A percentile compares a stretch with the other conserved stretches of the same genome.
Evolutionary conservation across 306 rosid genomes (phyloP).

Genomic region (Vicia sativa): DNA sequence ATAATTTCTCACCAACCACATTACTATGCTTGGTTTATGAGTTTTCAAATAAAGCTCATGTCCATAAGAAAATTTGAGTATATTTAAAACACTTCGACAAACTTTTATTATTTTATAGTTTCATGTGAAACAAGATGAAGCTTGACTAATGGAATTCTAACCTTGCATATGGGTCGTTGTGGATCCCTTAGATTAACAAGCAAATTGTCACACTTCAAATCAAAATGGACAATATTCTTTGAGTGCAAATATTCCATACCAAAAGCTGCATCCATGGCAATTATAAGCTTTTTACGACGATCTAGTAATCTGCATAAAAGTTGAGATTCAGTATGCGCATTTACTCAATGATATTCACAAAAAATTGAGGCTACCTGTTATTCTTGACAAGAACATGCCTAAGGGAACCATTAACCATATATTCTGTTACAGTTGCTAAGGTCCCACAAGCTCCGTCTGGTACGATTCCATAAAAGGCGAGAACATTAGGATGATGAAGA

Average conservation of each 20-base stretch:
- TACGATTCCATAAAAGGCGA: constrained; percentile 91
- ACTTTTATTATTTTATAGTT: constrained; percentile 14
- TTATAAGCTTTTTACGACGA: constrained; percentile 73
- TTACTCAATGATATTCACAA: constrained; percentile 10
- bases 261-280: constrained; percentile 95
- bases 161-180: constrained; percentile 92
- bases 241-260: constrained; percentile 98
- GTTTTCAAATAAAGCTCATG: background rate
- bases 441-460: constrained; percentile 90
- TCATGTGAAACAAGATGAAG: constrained; percentile 23
- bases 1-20: constrained; percentile 6
- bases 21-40: background rate
- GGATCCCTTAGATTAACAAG: constrained; percentile 91
- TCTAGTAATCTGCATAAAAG: constrained; percentile 75
- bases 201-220: constrained; percentile 93
- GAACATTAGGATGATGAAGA: constrained; percentile 96
- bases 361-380: constrained; percentile 58
- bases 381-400: constrained; percentile 78
- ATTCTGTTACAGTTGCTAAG: constrained; percentile 88
- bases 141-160: constrained; percentile 40
- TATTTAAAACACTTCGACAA: background rate
- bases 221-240: constrained; percentile 92
- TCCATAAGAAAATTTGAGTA: constrained; percentile 6
- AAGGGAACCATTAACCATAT: constrained; percentile 91
- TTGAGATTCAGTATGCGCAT: constrained; percentile 25